Evolutionary conservation across 345 rosid species (phyloP), one percentile per base, ranked within the genome.

Genomic region (Salix dunnii): DNA sequence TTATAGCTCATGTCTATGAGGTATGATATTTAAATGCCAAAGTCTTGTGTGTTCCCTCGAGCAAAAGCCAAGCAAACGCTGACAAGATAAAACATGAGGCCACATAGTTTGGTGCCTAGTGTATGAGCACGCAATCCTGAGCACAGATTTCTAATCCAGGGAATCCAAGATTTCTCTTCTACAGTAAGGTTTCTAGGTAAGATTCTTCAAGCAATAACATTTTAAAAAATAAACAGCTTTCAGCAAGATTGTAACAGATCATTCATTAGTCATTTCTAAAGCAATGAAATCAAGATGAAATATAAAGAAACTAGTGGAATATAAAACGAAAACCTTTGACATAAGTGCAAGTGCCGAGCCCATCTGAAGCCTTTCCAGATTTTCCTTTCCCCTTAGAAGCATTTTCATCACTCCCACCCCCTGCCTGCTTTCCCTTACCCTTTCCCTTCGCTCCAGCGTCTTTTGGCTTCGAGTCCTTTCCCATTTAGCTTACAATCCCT

Each of bases 281-380:
- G 60, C 38, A 67, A 42, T 12, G 28, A 16, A 12, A 74, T n/a
- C 36, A 11, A 38, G 49, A 31, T 61, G 65, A 36, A 65, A 18
- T 53, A 21, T 42, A 70, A 36, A 27, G 38, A 20, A 21, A 40
- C 23, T 36, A 31, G 2, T n/a, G 16, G 14, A 49, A 23, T 31
- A 58, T 20, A 25, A 60, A 60, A 27, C 75, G 66, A 66, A 49
- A 18, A 95, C 99, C 99, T 91, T 93, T 95, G 69, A 95, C 97
- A 74, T 93, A 93, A 27, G 99, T 95, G 88, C 99, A 95, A 36
- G 99, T 95, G 36, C 99, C 96, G 5, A 93, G 98, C 61, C 97
- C 98, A 81, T 95, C 97, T 3, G 89, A 85, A 28, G 90, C 87
- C 84, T 95, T 95, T 46, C 96, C 94, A 17, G 86, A 82, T 87